These are phyloP conservation scores for Nitzschia palea DNA, from an alignment of 108 stramenopile genomes.

Conservation along the genomic window DNA sequence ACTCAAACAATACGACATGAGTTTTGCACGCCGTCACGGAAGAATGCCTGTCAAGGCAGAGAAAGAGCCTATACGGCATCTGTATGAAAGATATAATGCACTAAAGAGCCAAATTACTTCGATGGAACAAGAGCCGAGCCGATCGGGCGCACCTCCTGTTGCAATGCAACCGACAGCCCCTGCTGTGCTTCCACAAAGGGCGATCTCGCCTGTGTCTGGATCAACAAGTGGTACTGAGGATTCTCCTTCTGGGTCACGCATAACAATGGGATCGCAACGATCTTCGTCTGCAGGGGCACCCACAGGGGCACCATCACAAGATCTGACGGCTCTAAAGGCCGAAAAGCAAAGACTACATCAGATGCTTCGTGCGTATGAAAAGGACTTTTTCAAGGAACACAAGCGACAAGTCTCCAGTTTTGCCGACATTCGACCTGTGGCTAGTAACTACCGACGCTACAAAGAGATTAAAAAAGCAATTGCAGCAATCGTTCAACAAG, in stretches of 20 bases:
- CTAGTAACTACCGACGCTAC: conserved; percentile 88
- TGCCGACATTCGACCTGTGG: conserved; percentile 88
- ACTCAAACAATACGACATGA: conserved; percentile 91
- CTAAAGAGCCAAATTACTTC: conserved; percentile 79
- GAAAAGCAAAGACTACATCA: conserved; percentile 87
- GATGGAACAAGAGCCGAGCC: conserved; percentile 64
- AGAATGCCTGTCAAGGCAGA: conserved; percentile 94
- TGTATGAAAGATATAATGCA: conserved; percentile 94
- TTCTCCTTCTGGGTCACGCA: conserved; percentile 12
- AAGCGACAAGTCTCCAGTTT: conserved; percentile 88
- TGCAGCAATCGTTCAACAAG: conserved; percentile 49
- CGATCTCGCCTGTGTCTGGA: conserved; percentile 21
- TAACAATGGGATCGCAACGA: conserved; percentile 18
- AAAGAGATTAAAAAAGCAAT: conserved; percentile 92
- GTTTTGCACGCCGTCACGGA: conserved; percentile 78
- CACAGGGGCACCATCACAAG: conserved; percentile 40
- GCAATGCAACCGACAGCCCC: not conserved
- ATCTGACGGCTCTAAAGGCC: conserved; percentile 70
- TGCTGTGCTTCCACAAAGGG: conserved; percentile 42
- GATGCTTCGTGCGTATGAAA: conserved; percentile 87
- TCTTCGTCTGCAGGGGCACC: conserved; percentile 15
- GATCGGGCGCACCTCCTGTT: conserved; percentile 34
- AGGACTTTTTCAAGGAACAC: conserved; percentile 83
- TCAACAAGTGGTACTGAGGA: conserved; percentile 16
- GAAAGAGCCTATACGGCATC: conserved; percentile 97